phyloP scores from a whole-genome alignment of 108 stramenopile species.

The Heterococcus sp. region DNA sequence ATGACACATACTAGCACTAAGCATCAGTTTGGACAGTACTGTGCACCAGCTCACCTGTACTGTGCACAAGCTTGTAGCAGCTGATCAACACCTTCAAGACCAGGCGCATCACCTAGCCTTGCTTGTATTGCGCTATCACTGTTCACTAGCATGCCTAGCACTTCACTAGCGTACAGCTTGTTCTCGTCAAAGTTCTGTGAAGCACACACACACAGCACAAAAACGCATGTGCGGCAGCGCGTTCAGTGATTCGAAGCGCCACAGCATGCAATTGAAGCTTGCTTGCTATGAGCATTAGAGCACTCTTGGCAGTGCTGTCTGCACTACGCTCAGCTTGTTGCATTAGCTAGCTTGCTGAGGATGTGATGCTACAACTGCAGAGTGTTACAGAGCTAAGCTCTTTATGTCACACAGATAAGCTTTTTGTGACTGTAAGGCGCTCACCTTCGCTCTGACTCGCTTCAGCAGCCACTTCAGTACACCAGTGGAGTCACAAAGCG shows the following conservation, averaged over 20 bases:
- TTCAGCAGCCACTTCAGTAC: constrained; percentile 46
- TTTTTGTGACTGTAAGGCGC: neutral
- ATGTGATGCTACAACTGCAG: too few species aligned
- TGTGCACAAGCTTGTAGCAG: constrained; percentile 51
- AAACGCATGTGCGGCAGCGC: too few species aligned
- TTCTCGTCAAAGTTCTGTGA: constrained; percentile 51
- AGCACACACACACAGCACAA: too few species aligned
- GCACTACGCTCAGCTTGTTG: too few species aligned
- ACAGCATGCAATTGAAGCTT: too few species aligned
- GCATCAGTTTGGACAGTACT: neutral
- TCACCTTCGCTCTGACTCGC: constrained; percentile 22
- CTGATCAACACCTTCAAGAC: constrained; percentile 52
- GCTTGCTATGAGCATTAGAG: too few species aligned
- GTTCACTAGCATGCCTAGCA: constrained; percentile 45
- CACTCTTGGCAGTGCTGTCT: too few species aligned
- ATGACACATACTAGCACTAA: too few species aligned
- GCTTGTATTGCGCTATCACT: constrained; percentile 31
- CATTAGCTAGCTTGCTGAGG: too few species aligned
- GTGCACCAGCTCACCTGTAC: constrained; percentile 12
- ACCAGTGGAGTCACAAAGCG: constrained; percentile 18
- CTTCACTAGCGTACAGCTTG: constrained; percentile 52
- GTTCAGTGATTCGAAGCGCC: too few species aligned
- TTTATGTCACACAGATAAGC: too few species aligned
- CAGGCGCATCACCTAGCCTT: constrained; percentile 9
- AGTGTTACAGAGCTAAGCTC: too few species aligned